Base-by-base conservation (phyloP, 1,139 yeast genomes). In the Taphrina flavorubra region DNA sequence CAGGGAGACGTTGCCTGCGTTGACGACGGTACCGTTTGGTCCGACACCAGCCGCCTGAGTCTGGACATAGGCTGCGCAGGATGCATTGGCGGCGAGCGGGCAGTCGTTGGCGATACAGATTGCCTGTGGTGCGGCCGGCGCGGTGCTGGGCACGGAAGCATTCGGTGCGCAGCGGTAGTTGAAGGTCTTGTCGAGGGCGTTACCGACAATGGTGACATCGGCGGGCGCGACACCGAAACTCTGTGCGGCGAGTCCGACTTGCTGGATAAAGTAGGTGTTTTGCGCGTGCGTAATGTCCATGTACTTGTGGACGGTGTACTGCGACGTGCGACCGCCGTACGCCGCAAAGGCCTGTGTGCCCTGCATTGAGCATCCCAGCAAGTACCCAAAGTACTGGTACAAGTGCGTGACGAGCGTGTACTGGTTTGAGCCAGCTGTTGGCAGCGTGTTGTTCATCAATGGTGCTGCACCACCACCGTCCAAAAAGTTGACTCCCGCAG, bases 381-480 rank as follows among this genome's bases (percentile, higher is more conserved):
- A 59, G 51, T 51, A 62, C 2, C 66, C 66, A 39, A 62, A 62
- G 66, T 62, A 62, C 59, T 62, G 66, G 66, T 62, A 62, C 44
- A 62, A 40, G 59, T 62, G 66, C 14, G 66, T 62, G 6, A 53
- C 66, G 42, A 62, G 44, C 10, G 39, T 62, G 66, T 51, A 51
- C 59, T 62, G 66, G 66, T 62, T 62, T 36, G 66, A 51, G 25
- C 51, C 66, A 20, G 14, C 51, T 14, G 66, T 39, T 6, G 66
- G 66, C 37, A 62, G 59, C n/a, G 66, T 51, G 66, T 62, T 62
- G 59, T 62, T 62, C 39, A 62, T 14, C 13, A 62, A 59, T 13
- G 66, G 66, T 25, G 66, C 44, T 18, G 66, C 66, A 39, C 51
- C 66, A n/a, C 66, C 66, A 5, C 66, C 66, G 46, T 62, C 66